phyloP scores from a whole-genome alignment of 768 basidiomycete species.

The Termitomyces sp. region DNA sequence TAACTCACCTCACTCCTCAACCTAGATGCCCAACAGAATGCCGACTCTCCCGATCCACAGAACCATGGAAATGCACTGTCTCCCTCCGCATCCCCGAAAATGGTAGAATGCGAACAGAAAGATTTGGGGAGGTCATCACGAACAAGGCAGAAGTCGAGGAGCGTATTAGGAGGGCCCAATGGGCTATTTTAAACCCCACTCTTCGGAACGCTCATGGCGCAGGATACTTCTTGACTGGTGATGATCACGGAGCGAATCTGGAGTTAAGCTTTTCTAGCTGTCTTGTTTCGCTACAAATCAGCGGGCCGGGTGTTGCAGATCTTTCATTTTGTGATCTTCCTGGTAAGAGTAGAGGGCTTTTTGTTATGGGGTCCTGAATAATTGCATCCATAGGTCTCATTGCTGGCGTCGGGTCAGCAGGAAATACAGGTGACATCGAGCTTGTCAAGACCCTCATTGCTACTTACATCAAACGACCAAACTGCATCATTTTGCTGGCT shows the following conservation, averaged over 20 bases:
- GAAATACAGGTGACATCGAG: slow-evolving; percentile 53
- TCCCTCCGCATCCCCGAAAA: slow-evolving; percentile 45
- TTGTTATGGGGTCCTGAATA: background rate
- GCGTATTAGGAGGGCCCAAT: slow-evolving; percentile 61
- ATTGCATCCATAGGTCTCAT: slow-evolving; percentile 45
- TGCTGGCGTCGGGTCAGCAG: slow-evolving; percentile 46
- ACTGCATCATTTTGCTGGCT: slow-evolving; percentile 58
- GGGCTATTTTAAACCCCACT: slow-evolving; percentile 61
- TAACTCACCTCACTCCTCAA: too few relatives aligned
- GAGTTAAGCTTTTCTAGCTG: slow-evolving; percentile 48
- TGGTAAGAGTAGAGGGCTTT: slow-evolving; percentile 26
- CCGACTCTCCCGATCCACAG: slow-evolving; percentile 38
- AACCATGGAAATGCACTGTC: slow-evolving; percentile 48
- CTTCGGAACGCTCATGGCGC: slow-evolving; percentile 9
- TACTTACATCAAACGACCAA: slow-evolving; percentile 57
- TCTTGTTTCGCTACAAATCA: slow-evolving; percentile 55
- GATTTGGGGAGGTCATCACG: slow-evolving; percentile 47
- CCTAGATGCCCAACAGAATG: slow-evolving; percentile 57
- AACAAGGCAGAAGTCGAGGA: slow-evolving; percentile 58
- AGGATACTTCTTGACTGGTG: slow-evolving; percentile 34
- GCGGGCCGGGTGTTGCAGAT: slow-evolving; percentile 56
- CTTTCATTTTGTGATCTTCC: slow-evolving; percentile 66
- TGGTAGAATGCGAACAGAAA: slow-evolving; percentile 29
- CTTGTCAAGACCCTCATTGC: slow-evolving; percentile 57
- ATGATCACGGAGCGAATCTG: slow-evolving; percentile 23